Base-by-base conservation (phyloP, 2,329 filamentous ascomycete species). In the Claviceps monticola region DNA sequence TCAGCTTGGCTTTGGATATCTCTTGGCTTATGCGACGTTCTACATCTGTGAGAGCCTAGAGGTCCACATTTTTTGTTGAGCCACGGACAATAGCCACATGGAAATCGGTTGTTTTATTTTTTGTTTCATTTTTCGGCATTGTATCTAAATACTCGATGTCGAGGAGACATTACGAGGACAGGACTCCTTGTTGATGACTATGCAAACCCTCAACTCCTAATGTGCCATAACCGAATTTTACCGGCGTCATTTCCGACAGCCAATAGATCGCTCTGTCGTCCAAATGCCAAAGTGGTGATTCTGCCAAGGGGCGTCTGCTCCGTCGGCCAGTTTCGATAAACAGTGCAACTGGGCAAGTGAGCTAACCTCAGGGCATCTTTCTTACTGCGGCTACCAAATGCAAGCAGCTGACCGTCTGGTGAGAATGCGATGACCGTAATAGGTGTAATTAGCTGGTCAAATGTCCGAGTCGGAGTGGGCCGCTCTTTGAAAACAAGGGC, bases 261-360 rank as follows among this genome's bases (percentile, higher is more conserved):
- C 57, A 98, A 65, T 60, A 90, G 66, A 60, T 85, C 77, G 55
- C 81, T 85, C 55, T 75, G 73, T 5, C 71, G 74, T 19, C 78
- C 77, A 64, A 88, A 85, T 3, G 86, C 83, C 54, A 89, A 79
- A 1, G 81, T 75, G 2, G 87, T 86, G 57, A 97, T 82, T 54
- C 88, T 77, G 0, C 93, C 93, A 55, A 98, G 69, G 1, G 90
- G 89, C 52, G 93, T 98, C 65, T 86, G 83, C 56, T 82, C 80
- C 51, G 91, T 98, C 23, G 93, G 93, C 93, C 93, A 98, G 68
- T 98, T 98, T 61, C 84, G 82, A 74, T 93, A 98, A 19, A 97
- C 88, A 1, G 89, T 95, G 66, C 89, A 95, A 59, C 80, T 90
- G 0, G 91, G 90, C 58, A 98, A 71, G 67, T 98, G 93, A 36